Base-by-base conservation (phyloP, 495 filamentous ascomycete genomes). In the Podospora bellae-mahoneyi region DNA sequence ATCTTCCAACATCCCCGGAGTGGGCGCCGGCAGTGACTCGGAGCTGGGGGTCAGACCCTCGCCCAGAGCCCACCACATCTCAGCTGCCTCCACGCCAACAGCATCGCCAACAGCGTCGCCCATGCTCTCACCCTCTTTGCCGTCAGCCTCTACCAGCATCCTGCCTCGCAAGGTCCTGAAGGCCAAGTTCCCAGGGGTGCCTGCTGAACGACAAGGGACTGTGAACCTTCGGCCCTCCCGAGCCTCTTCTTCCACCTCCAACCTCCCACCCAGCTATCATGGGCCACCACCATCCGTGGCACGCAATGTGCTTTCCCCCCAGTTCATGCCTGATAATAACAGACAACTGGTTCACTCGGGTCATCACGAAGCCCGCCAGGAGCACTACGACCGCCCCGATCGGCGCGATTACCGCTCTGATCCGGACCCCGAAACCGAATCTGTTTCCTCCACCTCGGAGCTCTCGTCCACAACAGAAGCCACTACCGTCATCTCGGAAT, bases 381-480 rank as follows among this genome's bases (percentile, higher is more conserved):
- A 72, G 4, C 66, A 60, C 55, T 55, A 68, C 23, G 65, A 68
- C 19, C 58, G 58, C 15, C 69, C 67, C 48, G 67, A 68, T 48
- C 64, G 64, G 54, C 68, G 67, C 34, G 73, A 77, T 64, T 69
- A 67, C 61, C 72, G 56, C 54, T 70, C 73, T 67, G 70, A 73
- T 60, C 60, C 56, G 6, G 76, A 78, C 62, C 68, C 71, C 0
- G 78, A 81, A 58, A 82, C 79, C 19, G 81, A 82, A 67, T 80
- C 81, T 23, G 74, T 80, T 57, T 82, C 81, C 1, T 77, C 77
- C 18, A 76, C 77, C 0, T 83, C 81, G 0, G 78, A 81, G 32
- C 73, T 83, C 30, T 83, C 81, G 18, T 68, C 78, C 60, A 83
- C 76, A 68, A 83, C 81, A 7, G 74, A 81, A 63, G 80, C 80